Conservation (phyloP, 2,329 filamentous ascomycete genomes). For the Aureobasidium sp. region DNA sequence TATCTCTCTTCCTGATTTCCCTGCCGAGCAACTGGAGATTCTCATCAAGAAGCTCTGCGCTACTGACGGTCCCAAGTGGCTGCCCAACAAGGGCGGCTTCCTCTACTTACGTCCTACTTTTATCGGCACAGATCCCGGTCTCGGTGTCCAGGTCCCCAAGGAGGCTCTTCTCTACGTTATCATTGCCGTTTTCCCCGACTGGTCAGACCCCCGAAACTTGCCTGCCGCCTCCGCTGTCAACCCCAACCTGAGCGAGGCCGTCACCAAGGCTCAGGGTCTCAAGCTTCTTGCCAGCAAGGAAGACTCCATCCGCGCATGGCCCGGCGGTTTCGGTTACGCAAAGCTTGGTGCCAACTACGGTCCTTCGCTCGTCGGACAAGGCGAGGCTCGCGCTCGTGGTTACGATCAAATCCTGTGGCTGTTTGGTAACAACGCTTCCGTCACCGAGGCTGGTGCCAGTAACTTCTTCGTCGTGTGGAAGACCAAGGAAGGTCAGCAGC, state of each 20-base stretch:
- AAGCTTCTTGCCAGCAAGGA: slow-evolving; percentile 69
- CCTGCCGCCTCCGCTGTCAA: slow-evolving; percentile 10
- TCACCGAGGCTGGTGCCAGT: slow-evolving; percentile 84
- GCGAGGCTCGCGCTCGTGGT: slow-evolving; percentile 62
- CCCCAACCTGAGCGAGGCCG: slow-evolving; percentile 3
- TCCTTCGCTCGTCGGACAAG: slow-evolving; percentile 68
- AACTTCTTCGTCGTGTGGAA: slow-evolving; percentile 88
- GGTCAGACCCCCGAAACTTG: slow-evolving; percentile 25
- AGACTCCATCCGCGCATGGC: slow-evolving; percentile 85
- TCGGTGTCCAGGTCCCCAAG: slow-evolving; percentile 71
- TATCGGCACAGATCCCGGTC: slow-evolving; percentile 71
- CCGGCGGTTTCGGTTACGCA: slow-evolving; percentile 82
- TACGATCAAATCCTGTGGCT: slow-evolving; percentile 94
- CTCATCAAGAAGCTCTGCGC: slow-evolving; percentile 64
- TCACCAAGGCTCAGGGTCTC: slow-evolving; percentile 32
- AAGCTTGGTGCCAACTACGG: slow-evolving; percentile 95
- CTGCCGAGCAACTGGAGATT: slow-evolving; percentile 62
- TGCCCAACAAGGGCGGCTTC: slow-evolving; percentile 64
- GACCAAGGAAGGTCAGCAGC: slow-evolving; percentile 51
- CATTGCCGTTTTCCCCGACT: slow-evolving; percentile 40
- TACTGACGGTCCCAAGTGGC: slow-evolving; percentile 69
- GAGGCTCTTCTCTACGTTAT: slow-evolving; percentile 89
- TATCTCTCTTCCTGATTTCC: slow-evolving; percentile 67
- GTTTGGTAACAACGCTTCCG: slow-evolving; percentile 66
- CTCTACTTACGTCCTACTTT: slow-evolving; percentile 67